These are phyloP conservation scores for Metschnikowia koreensis DNA, from an alignment of 805 yeast genomes.

Conservation along the genomic window DNA sequence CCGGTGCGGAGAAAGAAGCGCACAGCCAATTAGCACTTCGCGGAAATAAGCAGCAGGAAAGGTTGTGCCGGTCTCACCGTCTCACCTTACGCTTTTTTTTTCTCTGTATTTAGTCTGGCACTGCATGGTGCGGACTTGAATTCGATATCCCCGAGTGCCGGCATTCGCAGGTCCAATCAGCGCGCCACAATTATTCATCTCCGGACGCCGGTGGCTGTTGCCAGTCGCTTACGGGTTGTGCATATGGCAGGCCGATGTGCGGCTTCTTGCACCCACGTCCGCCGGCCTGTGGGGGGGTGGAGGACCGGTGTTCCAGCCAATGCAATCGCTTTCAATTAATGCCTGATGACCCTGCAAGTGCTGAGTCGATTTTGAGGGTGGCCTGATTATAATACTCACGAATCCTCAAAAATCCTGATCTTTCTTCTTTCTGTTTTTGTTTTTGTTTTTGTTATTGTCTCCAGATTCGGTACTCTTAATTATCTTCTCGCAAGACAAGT, in stretches of 20 bases:
- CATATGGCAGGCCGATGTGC: slow-evolving; percentile 17
- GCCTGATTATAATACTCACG: slow-evolving; percentile 3
- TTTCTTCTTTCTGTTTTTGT: neutral
- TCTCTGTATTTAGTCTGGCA: too few relatives aligned
- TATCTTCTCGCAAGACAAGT: too few relatives aligned
- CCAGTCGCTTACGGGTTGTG: neutral
- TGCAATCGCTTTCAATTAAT: slow-evolving; percentile 7
- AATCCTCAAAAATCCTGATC: neutral
- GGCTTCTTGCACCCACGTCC: slow-evolving; percentile 19
- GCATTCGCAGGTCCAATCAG: slow-evolving; percentile 14
- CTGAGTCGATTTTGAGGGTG: neutral
- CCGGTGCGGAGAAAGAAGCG: neutral
- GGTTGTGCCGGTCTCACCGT: too few relatives aligned
- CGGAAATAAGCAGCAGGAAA: neutral
- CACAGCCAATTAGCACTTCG: slow-evolving; percentile 1
- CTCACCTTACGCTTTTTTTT: too few relatives aligned
- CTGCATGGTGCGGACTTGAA: neutral
- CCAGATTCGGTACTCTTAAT: too few relatives aligned
- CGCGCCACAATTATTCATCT: slow-evolving; percentile 16
- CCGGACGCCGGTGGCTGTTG: neutral
- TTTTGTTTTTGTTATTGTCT: neutral
- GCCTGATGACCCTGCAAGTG: neutral
- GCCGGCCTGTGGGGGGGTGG: slow-evolving; percentile 4
- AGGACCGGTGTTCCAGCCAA: slow-evolving; percentile 9
- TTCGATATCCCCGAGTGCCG: slow-evolving; percentile 13